Evolutionary conservation across 192 early-diverging fungal species (phyloP).

Genomic region (Umbelopsis sp.): DNA sequence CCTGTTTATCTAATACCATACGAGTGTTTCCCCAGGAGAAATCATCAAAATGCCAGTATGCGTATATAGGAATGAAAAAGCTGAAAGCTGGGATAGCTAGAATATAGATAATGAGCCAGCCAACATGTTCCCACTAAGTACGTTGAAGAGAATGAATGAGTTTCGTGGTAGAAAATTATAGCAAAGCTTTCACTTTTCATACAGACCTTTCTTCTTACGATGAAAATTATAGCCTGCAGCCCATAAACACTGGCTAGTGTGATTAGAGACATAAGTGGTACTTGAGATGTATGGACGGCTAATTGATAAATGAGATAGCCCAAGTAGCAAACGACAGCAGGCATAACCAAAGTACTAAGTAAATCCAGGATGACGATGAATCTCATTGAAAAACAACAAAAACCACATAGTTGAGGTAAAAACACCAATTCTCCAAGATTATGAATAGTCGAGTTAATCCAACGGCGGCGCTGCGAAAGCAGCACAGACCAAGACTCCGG

Average conservation of each 20-base stretch:
- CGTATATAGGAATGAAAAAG: constrained; percentile 52
- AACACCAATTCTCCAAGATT: constrained; percentile 94
- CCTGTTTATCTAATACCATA: constrained; percentile 51
- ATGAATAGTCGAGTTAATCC: constrained; percentile 99
- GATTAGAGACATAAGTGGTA: constrained; percentile 83
- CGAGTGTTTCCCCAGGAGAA: constrained; percentile 99
- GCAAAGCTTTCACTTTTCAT: not conserved
- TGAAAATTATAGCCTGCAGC: constrained; percentile 68
- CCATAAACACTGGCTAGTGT: constrained; percentile 86
- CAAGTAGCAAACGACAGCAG: constrained; percentile 86
- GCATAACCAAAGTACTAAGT: constrained; percentile 91
- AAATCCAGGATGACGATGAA: constrained; percentile 95
- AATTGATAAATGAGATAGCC: constrained; percentile 77
- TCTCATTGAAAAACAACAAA: constrained; percentile 96
- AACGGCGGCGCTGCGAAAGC: constrained; percentile 96
- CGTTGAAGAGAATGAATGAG: not conserved
- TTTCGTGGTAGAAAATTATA: not conserved
- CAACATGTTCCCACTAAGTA: constrained; percentile 8
- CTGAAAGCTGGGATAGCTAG: not conserved
- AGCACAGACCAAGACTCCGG: constrained; percentile 93
- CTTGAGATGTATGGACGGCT: constrained; percentile 53
- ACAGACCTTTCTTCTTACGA: constrained; percentile 74
- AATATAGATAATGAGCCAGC: not conserved
- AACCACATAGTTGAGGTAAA: constrained; percentile 93
- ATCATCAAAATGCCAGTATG: constrained; percentile 99